Percentiles rank a stretch among this genome's conserved stretches.
phyloP scores from a whole-genome alignment of 2,329 filamentous ascomycete genomes.

The Leptographium galeiforme region DNA sequence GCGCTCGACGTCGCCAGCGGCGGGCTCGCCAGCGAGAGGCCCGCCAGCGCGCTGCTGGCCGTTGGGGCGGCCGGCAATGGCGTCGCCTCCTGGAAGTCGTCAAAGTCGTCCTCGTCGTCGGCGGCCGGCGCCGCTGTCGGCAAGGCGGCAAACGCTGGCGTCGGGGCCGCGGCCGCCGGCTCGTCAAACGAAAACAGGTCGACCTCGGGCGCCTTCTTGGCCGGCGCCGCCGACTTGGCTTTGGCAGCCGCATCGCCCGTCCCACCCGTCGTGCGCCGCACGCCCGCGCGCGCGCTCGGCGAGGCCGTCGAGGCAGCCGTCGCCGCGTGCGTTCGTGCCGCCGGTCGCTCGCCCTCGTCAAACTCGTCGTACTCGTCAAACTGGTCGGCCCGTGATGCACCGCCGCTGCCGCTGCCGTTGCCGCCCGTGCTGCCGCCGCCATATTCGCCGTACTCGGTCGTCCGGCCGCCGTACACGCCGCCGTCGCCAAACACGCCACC shows the following conservation, averaged over 20 bases:
- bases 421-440: constrained; percentile 1
- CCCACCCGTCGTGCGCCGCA: constrained; percentile 9
- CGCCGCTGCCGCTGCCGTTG: constrained; percentile 21
- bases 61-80: constrained; percentile 30
- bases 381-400: constrained; percentile 47
- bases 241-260: constrained; percentile 15
- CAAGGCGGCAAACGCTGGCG: constrained; percentile 17
- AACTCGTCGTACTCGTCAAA: constrained; percentile 98
- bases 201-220: constrained; percentile 79
- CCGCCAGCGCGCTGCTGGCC: constrained; percentile 1
- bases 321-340: constrained; percentile 9
- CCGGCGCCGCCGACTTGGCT: constrained; percentile 32
- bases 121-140: constrained; percentile 32
- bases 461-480: constrained; percentile 76
- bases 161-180: constrained; percentile 29
- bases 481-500: constrained; percentile 87
- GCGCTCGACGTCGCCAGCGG: constrained; percentile 38
- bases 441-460: constrained; percentile 55
- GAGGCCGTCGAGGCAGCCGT: constrained; percentile 25
- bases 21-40: constrained; percentile 24
- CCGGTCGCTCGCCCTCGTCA: constrained; percentile 54
- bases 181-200: constrained; percentile 93
- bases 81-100: constrained; percentile 88
- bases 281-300: constrained; percentile 32
- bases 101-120: constrained; percentile 89